These are phyloP conservation scores for Microcera coccophila DNA, from an alignment of 2,329 filamentous ascomycete genomes.

Conservation along the genomic window DNA sequence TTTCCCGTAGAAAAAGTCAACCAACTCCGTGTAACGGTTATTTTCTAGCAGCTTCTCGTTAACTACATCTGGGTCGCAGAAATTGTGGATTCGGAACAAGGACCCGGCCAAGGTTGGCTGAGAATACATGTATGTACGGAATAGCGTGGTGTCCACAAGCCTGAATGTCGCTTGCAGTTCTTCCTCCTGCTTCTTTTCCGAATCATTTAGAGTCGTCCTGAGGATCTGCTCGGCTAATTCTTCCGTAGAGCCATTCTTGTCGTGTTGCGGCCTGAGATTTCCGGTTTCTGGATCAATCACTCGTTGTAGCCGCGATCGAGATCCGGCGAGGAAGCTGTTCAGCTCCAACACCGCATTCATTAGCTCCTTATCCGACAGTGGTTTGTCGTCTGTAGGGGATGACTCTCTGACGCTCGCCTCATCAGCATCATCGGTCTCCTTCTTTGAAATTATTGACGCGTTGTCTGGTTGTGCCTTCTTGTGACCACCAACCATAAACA, in stretches of 20 bases:
- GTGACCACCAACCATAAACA: constrained; percentile 45
- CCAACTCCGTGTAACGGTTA: constrained; percentile 84
- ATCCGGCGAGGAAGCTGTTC: constrained; percentile 83
- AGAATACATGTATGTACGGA: constrained; percentile 92
- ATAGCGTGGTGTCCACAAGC: constrained; percentile 88
- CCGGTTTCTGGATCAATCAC: constrained; percentile 61
- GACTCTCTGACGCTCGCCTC: constrained; percentile 50
- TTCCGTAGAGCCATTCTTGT: constrained; percentile 43
- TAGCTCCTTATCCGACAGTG: constrained; percentile 76
- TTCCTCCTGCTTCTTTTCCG: constrained; percentile 61
- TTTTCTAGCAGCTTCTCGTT: constrained; percentile 88
- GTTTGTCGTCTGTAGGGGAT: constrained; percentile 43
- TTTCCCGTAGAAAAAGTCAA: constrained; percentile 98
- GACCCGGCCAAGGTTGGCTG: constrained; percentile 80
- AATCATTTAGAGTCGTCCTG: constrained; percentile 43
- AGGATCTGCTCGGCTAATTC: constrained; percentile 55
- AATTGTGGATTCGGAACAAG: constrained; percentile 92
- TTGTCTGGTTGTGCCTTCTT: constrained; percentile 49
- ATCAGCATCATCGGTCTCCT: constrained; percentile 51
- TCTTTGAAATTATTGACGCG: constrained; percentile 56
- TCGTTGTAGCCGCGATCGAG: constrained; percentile 62
- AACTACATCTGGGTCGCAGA: constrained; percentile 92
- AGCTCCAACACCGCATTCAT: constrained; percentile 77
- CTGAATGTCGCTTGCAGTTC: constrained; percentile 73
- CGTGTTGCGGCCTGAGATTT: constrained; percentile 51